Conservation (phyloP, 352 stramenopile species). For the Peronosclerospora sorghi region DNA sequence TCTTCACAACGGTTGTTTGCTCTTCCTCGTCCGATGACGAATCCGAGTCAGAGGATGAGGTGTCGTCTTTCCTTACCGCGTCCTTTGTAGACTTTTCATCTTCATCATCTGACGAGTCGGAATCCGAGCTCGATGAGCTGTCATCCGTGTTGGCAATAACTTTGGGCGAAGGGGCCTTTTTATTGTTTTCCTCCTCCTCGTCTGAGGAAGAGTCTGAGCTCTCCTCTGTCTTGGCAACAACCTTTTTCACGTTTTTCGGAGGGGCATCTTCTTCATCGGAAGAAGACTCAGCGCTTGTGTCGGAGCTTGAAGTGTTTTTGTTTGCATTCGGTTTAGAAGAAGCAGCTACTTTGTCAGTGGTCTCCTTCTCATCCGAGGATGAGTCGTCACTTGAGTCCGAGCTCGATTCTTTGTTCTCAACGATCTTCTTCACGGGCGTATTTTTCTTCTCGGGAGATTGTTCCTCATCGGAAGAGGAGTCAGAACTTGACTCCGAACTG, state of each 20-base stretch:
- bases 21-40: constrained; percentile 69
- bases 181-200: neutral
- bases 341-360: constrained; percentile 31
- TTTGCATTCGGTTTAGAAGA: constrained; percentile 29
- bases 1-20: constrained; percentile 62
- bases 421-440: constrained; percentile 27
- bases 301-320: constrained; percentile 28
- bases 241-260: constrained; percentile 28
- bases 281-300: constrained; percentile 21
- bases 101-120: constrained; percentile 42
- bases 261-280: constrained; percentile 28
- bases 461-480: constrained; percentile 38
- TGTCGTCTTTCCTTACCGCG: constrained; percentile 32
- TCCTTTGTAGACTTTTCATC: constrained; percentile 15
- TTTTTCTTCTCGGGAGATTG: constrained; percentile 20
- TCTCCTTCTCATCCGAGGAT: constrained; percentile 27
- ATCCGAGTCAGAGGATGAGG: constrained; percentile 29
- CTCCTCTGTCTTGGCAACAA: constrained; percentile 43
- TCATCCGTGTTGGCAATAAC: constrained; percentile 35
- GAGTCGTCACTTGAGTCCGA: constrained; percentile 21
- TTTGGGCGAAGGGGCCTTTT: constrained; percentile 12
- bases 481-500: constrained; percentile 19
- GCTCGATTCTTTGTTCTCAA: constrained; percentile 33
- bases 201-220: constrained; percentile 28
- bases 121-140: constrained; percentile 27